These are phyloP conservation scores for Zygotorulaspora sp. DNA, from an alignment of 805 yeast genomes.

Conservation along the genomic window DNA sequence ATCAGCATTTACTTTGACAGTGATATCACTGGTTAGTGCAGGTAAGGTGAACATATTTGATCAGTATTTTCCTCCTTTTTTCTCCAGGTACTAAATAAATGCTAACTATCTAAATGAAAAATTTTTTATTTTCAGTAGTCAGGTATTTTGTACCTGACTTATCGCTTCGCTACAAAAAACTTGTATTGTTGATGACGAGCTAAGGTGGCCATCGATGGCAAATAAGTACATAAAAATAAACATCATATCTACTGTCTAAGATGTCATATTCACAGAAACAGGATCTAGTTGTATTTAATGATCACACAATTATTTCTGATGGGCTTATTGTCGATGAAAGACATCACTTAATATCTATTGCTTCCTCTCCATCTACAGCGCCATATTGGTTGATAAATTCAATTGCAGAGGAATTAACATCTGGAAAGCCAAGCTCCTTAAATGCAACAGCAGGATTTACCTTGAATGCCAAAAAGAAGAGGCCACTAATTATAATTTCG, in stretches of 20 bases:
- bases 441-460: constrained; percentile 33
- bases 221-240: no score
- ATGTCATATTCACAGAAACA: constrained; percentile 45
- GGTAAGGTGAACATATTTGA: constrained; percentile 36
- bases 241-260: not conserved
- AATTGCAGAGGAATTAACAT: constrained; percentile 47
- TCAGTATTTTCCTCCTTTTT: not conserved
- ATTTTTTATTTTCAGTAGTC: no score
- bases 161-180: constrained; percentile 4
- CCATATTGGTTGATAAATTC: constrained; percentile 61
- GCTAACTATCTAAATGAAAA: not conserved
- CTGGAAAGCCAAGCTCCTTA: constrained; percentile 42
- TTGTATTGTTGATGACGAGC: not conserved
- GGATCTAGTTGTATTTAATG: constrained; percentile 51
- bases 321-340: constrained; percentile 14
- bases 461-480: constrained; percentile 13
- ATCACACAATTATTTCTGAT: constrained; percentile 42
- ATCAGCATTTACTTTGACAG: constrained; percentile 48
- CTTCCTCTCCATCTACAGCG: constrained; percentile 49
- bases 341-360: constrained; percentile 35
- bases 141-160: no score
- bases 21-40: constrained; percentile 51
- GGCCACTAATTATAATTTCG: constrained; percentile 30
- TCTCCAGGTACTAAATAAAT: not conserved
- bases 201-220: no score